Evolutionary conservation across 345 rosid species (phyloP).

Genomic region (Bruguiera gymnorhiza): DNA sequence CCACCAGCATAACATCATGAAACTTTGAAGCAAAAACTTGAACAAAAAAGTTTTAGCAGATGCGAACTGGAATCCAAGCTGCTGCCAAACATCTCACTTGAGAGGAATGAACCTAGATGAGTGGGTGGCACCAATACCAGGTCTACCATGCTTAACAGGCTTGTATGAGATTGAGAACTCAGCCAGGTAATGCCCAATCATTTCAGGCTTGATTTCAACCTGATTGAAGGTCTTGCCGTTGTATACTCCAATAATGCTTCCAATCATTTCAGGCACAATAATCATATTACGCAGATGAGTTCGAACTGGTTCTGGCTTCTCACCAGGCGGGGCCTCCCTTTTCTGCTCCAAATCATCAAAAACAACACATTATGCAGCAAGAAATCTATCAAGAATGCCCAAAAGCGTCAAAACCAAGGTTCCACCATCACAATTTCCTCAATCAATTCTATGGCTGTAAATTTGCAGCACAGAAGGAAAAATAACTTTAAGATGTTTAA

Average conservation of each 20-base stretch:
- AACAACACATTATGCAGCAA: background rate
- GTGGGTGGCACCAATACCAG: conserved; percentile 97
- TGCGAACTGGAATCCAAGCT: background rate
- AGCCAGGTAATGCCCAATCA: conserved; percentile 48
- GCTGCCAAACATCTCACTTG: conserved; percentile 43
- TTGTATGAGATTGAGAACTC: conserved; percentile 37
- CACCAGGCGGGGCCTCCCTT: conserved; percentile 93
- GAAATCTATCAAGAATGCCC: background rate
- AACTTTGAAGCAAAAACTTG: conserved; percentile 6
- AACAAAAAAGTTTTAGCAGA: background rate
- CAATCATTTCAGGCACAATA: conserved; percentile 96
- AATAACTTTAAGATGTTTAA: no score
- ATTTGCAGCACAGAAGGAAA: background rate
- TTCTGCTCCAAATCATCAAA: conserved; percentile 44
- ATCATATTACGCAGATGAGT: conserved; percentile 90
- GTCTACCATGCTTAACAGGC: conserved; percentile 97
- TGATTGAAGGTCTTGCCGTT: conserved; percentile 95
- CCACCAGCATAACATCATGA: no score
- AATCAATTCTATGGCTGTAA: background rate
- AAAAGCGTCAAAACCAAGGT: no score
- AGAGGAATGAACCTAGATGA: conserved; percentile 97
- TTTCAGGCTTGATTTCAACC: conserved; percentile 94
- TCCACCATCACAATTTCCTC: background rate
- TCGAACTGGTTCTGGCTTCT: conserved; percentile 92
- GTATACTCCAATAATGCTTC: conserved; percentile 89